Evolutionary conservation across 2,329 filamentous ascomycete genomes (phyloP).

Genomic region (Curvularia verruculosa): DNA sequence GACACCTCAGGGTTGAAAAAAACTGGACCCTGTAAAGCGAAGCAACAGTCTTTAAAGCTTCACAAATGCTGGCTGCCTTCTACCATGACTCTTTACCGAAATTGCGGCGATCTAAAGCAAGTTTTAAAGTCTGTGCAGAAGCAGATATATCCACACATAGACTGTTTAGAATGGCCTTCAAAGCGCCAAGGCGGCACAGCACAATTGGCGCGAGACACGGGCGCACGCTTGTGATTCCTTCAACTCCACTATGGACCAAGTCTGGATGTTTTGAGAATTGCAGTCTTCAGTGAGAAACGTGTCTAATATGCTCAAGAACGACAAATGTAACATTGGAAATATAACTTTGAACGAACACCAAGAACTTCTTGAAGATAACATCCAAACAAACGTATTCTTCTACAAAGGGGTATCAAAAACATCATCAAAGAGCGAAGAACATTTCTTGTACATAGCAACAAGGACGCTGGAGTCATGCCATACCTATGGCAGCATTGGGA

Average conservation of each 20-base stretch:
- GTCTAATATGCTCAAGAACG: too few relatives aligned
- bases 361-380: neutral
- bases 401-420: neutral
- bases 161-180: neutral
- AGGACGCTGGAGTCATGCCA: neutral
- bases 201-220: neutral
- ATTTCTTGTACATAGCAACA: neutral
- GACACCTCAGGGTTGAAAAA: neutral
- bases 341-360: too few relatives aligned
- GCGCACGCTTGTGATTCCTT: neutral
- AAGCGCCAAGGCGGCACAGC: neutral
- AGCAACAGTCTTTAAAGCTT: neutral
- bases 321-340: too few relatives aligned
- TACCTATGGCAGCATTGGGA: neutral
- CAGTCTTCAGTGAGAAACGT: neutral
- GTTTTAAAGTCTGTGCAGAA: neutral
- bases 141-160: neutral
- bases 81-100: neutral
- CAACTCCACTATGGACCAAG: neutral
- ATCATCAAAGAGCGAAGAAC: neutral
- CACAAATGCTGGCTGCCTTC: neutral
- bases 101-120: neutral
- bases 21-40: neutral
- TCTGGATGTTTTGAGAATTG: neutral
- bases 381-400: neutral